Evolutionary conservation across 2,329 filamentous ascomycete species (phyloP), one percentile per base, ranked within the genome.

Genomic region (Aureobasidium musti): DNA sequence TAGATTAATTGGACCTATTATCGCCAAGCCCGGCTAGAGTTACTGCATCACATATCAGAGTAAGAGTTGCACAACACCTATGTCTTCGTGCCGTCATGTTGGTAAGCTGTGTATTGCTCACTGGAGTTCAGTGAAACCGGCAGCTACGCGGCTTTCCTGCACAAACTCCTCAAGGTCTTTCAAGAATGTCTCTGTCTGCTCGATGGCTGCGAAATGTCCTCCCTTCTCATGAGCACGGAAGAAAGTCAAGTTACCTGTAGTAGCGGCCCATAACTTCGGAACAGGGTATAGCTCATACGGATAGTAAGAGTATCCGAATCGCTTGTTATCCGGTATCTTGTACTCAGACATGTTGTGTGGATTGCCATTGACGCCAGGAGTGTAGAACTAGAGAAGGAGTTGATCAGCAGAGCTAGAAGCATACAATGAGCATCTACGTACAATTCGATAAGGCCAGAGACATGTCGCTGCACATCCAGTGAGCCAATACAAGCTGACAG

Each of bases 401-500:
- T 13, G 2, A 39, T 59, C 26, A 30, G 35, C 19, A 28, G 23
- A 8, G 17, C 2, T 21, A 14, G 7, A 14, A 17, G 6, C 11
- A 50, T 21, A 41, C 5, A 8, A 5, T 11, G 19, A 13, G 8
- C 11, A 37, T n/a, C 1, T 1, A 65, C 65, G 39, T 41, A 67
- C 67, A 35, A 63, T 63, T 30, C 82, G 78, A 67, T 86, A 86
- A 2, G 80, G 77, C 71, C 82, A 86, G 41, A 85, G 80, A 17
- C 72, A 71, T 6, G 74, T 70, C 5, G 74, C 72, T 59, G 75
- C 75, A 14, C 71, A 72, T 21, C 75, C 68, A 0, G 83, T 85
- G 67, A 86, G 76, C 84, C 84, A 87, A 72, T 85, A 87, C 4
- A 87, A 71, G 2, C 80, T 81, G 11, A 84, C 79, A 8, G 77